Base-by-base conservation (phyloP, 768 basidiomycete genomes). In the Trametes cubensis region DNA sequence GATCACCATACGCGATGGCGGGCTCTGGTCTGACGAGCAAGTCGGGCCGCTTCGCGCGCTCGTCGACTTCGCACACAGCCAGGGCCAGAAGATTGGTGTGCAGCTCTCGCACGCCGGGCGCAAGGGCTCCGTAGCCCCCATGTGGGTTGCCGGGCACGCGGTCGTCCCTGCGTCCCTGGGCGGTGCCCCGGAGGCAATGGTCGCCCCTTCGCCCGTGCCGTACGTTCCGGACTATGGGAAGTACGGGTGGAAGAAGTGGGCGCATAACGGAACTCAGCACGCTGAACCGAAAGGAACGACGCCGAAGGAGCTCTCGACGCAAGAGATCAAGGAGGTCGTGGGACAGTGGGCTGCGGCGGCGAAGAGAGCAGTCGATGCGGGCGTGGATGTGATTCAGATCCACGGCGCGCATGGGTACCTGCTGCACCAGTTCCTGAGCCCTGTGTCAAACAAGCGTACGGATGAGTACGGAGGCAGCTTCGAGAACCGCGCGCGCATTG, bases 51-150 rank as follows among this genome's bases (percentile, higher is more conserved):
- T 83, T 41, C 77, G 80, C 59, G 70, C 80, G 39, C 77, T 91
- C 63, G 82, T 86, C 67, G 82, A 87, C 58, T 89, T 90, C 54
- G 86, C 86, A 15, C 86, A 89, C 68, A 81, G 84, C 1, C 86
- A 87, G 65, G 81, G 78, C 44, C 83, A 87, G 68, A 84, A 85
- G 52, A 81, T 92, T 14, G 90, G 78, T 7, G 85, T 92, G 52
- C 91, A 92, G 70, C 80, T 92, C 14, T 85, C 80, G 0, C 90
- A 92, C 63, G 88, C 88, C 0, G 90, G 90, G 0, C 78, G 89
- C 18, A 92, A 91, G 70, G 87, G 84, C 0, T 85, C 83, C 4
- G 83, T 79, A 0, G 71, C 81, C 14, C 80, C 84, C 0, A 85
- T 87, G 0, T 92, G 87, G 86, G 68, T 88, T 23, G 30, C 80